A percentile compares a stretch with the other conserved stretches of the same genome.
phyloP scores from a whole-genome alignment of 1,284 basidiomycete genomes.

The Calocybe gambosa region DNA sequence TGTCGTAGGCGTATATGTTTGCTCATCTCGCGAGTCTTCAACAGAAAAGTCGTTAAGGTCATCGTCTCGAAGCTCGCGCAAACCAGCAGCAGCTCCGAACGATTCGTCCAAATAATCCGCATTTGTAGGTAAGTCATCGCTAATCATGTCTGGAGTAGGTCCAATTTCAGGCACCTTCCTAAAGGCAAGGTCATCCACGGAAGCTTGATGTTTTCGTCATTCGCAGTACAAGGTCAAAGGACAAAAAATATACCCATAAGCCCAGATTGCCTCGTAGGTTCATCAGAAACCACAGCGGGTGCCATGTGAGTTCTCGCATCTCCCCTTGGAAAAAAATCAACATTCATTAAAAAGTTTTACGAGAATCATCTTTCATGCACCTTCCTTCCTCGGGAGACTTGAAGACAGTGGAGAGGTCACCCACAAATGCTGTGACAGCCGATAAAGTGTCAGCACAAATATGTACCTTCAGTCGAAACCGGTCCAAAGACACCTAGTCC shows the following conservation, averaged over 20 bases:
- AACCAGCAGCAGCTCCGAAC: conserved; percentile 70
- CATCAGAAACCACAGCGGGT: conserved; percentile 33
- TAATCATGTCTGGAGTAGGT: conserved; percentile 80
- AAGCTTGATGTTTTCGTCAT: conserved; percentile 38
- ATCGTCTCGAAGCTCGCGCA: conserved; percentile 65
- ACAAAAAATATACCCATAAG: conserved; percentile 29
- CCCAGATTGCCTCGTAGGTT: conserved; percentile 16
- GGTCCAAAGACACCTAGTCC: conserved; percentile 41
- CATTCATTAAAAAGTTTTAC: neutral
- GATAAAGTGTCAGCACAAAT: conserved; percentile 65
- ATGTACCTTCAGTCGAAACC: conserved; percentile 45
- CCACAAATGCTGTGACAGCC: conserved; percentile 46
- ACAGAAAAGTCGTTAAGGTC: conserved; percentile 63
- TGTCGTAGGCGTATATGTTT: conserved; percentile 21
- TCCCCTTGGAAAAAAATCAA: neutral
- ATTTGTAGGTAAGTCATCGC: conserved; percentile 88
- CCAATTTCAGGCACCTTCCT: conserved; percentile 66
- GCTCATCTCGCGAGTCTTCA: conserved; percentile 27
- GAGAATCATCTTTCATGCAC: conserved; percentile 27
- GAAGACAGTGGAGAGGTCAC: conserved; percentile 40
- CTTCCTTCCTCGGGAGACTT: conserved; percentile 27
- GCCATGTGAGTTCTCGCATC: conserved; percentile 23
- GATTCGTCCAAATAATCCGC: conserved; percentile 82
- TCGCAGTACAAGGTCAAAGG: neutral
- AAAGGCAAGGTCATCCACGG: conserved; percentile 85